Evolutionary conservation across 176 grass and related monocot genomes (phyloP).

Genomic region (Saccharum officinarum): DNA sequence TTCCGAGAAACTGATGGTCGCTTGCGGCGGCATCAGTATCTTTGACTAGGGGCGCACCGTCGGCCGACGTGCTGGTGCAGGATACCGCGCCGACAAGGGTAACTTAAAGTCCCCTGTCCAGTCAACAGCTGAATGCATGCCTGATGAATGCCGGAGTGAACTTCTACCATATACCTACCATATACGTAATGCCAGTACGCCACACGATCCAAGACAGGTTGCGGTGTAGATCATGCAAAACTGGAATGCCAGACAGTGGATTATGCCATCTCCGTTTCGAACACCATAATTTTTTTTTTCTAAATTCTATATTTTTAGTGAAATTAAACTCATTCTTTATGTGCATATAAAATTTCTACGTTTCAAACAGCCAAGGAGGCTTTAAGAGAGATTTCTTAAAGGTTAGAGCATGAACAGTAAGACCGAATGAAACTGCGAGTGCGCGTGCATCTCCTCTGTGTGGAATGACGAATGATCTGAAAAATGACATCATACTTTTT

Average conservation of each 20-base stretch:
- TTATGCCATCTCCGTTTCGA: background rate
- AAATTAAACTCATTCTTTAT: background rate
- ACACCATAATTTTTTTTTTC: background rate
- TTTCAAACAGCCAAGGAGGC: background rate
- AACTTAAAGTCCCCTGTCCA: background rate
- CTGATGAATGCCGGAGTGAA: background rate
- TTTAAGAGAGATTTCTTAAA: background rate
- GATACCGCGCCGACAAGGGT: background rate
- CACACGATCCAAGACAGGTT: background rate
- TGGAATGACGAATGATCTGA: background rate
- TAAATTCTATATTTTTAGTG: background rate
- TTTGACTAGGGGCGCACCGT: background rate
- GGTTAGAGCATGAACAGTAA: background rate
- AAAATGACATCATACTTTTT: background rate
- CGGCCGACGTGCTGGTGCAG: background rate
- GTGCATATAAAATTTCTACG: background rate
- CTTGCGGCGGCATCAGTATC: conserved; percentile 3
- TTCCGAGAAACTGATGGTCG: background rate
- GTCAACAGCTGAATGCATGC: background rate
- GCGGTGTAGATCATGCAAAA: background rate
- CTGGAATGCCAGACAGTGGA: background rate
- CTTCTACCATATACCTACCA: background rate
- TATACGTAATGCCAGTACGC: too few species aligned
- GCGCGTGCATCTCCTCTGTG: background rate
- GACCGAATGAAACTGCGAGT: background rate